phyloP scores from a whole-genome alignment of 2,329 filamentous ascomycete species.

The Colletotrichum tofieldiae region DNA sequence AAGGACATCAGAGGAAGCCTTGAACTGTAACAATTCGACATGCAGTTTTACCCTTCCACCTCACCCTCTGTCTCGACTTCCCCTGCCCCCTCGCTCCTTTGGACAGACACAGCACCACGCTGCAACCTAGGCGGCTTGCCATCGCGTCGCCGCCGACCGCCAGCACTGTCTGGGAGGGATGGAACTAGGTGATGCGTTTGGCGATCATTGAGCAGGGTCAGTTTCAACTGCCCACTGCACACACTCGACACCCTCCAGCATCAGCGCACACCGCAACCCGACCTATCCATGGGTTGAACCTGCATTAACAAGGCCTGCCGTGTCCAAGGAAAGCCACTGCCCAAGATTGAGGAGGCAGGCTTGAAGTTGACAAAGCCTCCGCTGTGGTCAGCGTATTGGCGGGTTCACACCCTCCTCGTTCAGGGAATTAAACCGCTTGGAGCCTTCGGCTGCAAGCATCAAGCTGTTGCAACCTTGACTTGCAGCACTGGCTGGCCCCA shows the following conservation, averaged over 20 bases:
- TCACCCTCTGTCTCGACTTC: background rate
- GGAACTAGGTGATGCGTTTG: slow-evolving; percentile 14
- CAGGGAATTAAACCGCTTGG: background rate
- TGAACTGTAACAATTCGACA: background rate
- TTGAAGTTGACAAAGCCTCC: background rate
- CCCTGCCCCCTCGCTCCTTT: slow-evolving; percentile 1
- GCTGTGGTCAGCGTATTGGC: background rate
- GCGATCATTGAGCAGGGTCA: slow-evolving; percentile 24
- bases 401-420: slow-evolving; percentile 15
- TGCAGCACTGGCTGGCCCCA: slow-evolving; percentile 12
- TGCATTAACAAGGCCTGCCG: background rate
- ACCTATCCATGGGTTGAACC: background rate
- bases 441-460: slow-evolving; percentile 23
- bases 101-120: slow-evolving; percentile 1
- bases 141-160: background rate
- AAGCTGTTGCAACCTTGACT: slow-evolving; percentile 19
- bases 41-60: slow-evolving; percentile 2
- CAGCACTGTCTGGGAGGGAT: slow-evolving; percentile 14
- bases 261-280: background rate
- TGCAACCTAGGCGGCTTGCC: background rate
- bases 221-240: slow-evolving; percentile 17
- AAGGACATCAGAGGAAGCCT: background rate
- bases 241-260: background rate
- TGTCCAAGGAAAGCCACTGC: slow-evolving; percentile 18
- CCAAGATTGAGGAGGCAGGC: background rate